Conservation (phyloP, 306 rosid genomes). For the Quercus agrifolia region DNA sequence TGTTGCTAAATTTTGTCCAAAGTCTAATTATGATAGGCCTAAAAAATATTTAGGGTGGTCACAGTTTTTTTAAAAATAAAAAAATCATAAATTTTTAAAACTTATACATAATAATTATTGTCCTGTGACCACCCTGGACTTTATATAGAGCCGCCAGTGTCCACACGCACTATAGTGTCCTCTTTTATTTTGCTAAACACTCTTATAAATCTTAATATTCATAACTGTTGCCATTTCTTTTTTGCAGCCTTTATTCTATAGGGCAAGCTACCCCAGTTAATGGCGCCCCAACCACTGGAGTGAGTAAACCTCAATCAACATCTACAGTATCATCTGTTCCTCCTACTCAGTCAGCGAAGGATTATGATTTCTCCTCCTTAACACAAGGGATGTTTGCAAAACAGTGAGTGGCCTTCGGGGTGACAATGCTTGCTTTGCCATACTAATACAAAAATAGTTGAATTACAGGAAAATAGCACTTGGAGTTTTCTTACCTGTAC, state of each 20-base stretch:
- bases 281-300: conserved; percentile 41
- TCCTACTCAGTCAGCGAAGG: conserved; percentile 54
- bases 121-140: no score
- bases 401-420: conserved; percentile 38
- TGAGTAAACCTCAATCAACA: conserved; percentile 51
- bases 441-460: conserved; percentile 53
- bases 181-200: not conserved
- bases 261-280: conserved; percentile 65
- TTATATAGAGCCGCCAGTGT: no score
- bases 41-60: no score
- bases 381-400: conserved; percentile 87
- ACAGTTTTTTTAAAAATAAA: no score
- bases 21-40: no score
- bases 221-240: conserved; percentile 14
- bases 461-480: conserved; percentile 45
- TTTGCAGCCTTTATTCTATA: conserved; percentile 57
- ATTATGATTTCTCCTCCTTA: conserved; percentile 86
- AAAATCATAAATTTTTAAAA: no score
- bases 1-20: no score
- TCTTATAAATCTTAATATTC: not conserved
- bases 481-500: conserved; percentile 30
- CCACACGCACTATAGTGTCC: not conserved
- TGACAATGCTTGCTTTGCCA: conserved; percentile 29
- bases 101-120: no score
- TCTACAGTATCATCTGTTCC: conserved; percentile 50